Percentiles rank a stretch among this genome's conserved stretches.
Conservation (phyloP, 306 rosid species). For the Cucurbita ficifolia region DNA sequence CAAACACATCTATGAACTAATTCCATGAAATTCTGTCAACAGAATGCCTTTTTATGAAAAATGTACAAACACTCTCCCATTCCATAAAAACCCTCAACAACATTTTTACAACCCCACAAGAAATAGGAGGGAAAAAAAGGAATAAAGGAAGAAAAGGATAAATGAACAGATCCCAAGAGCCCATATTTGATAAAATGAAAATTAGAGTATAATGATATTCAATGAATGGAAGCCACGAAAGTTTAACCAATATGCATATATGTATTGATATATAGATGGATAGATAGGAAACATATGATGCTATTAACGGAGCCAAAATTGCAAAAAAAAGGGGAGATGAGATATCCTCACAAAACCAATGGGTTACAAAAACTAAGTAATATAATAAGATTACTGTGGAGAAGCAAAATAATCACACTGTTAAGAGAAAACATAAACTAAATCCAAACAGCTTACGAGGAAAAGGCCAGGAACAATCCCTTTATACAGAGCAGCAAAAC, state of each 20-base stretch:
- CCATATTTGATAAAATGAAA: background rate
- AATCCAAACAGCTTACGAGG: slow-evolving; percentile 47
- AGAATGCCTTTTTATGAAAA: background rate
- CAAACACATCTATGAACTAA: slow-evolving; percentile 7
- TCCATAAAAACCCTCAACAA: background rate
- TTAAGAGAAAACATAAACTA: background rate
- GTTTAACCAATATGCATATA: background rate
- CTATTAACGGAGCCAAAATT: background rate
- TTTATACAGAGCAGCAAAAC: slow-evolving; percentile 65
- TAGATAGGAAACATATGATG: background rate
- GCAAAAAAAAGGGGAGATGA: background rate
- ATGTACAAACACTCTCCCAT: background rate
- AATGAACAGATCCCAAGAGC: background rate
- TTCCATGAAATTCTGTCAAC: background rate
- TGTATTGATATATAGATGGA: too few relatives aligned
- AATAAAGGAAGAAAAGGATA: background rate
- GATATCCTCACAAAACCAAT: background rate
- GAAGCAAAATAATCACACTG: background rate
- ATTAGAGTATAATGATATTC: background rate
- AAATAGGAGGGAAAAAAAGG: background rate
- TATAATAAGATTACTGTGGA: background rate
- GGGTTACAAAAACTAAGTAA: background rate
- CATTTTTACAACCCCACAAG: background rate
- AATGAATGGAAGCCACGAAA: background rate
- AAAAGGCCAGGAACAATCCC: slow-evolving; percentile 81